These are phyloP conservation scores for Metarhizium humberi DNA, from an alignment of 2,329 filamentous ascomycete genomes.

Conservation along the genomic window DNA sequence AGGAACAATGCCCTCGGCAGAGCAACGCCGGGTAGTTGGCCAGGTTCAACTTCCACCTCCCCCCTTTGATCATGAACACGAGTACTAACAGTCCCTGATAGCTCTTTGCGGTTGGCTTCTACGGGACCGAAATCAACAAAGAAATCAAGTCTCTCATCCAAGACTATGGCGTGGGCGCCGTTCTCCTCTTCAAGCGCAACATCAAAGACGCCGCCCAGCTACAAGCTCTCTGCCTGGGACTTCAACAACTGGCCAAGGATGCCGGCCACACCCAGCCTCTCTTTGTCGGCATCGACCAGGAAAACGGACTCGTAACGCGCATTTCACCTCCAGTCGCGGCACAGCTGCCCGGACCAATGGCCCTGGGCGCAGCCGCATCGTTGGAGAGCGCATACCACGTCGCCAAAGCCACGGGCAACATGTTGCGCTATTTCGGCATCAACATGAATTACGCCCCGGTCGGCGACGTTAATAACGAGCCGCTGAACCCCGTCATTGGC, in stretches of 20 bases:
- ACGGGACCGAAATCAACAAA: slow-evolving; percentile 12
- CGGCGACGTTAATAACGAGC: slow-evolving; percentile 17
- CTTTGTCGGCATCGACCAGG: slow-evolving; percentile 18
- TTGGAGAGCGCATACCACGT: slow-evolving; percentile 9
- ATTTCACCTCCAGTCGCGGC: slow-evolving; percentile 15
- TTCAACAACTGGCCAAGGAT: slow-evolving; percentile 14
- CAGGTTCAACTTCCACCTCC: background rate
- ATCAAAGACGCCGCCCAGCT: slow-evolving; percentile 12
- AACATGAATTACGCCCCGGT: slow-evolving; percentile 20
- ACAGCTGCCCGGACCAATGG: slow-evolving; percentile 16
- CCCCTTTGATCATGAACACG: too few species aligned
- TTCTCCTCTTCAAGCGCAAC: slow-evolving; percentile 18
- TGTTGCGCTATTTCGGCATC: slow-evolving; percentile 16
- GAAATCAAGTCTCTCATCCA: slow-evolving; percentile 15
- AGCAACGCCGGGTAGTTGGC: slow-evolving; percentile 3
- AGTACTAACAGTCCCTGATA: background rate
- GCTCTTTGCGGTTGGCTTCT: slow-evolving; percentile 18
- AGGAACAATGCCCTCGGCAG: background rate
- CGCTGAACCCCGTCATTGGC: slow-evolving; percentile 17
- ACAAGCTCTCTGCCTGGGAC: slow-evolving; percentile 12
- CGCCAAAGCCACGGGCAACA: slow-evolving; percentile 12
- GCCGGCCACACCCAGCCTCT: slow-evolving; percentile 16
- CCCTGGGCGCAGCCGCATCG: slow-evolving; percentile 13
- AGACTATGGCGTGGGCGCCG: slow-evolving; percentile 16
- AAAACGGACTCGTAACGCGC: slow-evolving; percentile 17